Evolutionary conservation across 371 early-diverging fungal species (phyloP), one percentile per base, ranked within the genome.

Genomic region (Mucor plumbeus): DNA sequence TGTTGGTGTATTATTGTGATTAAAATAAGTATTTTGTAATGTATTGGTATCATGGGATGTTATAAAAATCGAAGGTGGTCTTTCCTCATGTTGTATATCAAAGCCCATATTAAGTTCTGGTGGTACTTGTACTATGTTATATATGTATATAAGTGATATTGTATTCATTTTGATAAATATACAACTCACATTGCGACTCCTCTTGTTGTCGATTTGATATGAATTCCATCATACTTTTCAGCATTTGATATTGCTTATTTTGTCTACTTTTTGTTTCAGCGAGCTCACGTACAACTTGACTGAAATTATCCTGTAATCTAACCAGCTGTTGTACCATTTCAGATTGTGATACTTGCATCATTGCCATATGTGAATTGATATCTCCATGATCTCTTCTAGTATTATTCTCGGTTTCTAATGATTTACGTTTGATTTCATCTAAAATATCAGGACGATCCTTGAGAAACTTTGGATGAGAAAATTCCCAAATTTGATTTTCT

Each of bases 401-500:
- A 7, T 85, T 80, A 21, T 21, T 50, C 57, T 93, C 92, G 7
- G 91, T 83, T 59, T 95, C 94, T 80, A 92, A 83, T 10, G 94
- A 83, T 75, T 86, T 86, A 35, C 88, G 82, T 31, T 82, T 82
- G 31, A 90, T 86, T 39, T 83, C 77, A 33, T 81, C 83, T 50
- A 85, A 67, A 26, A 85, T 72, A 55, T 85, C 90, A 7, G 84
- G 85, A 55, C 84, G 80, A 65, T 85, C 81, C 21, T 80, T 75
- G 9, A 83, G 69, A 50, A 88, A 87, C 40, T 85, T 79, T 21
- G 81, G 79, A 66, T 86, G 83, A 15, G 77, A 85, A 63, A 86
- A 87, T 67, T 89, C 90, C 86, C 88, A 88, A 19, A 85, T 84
- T 61, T 83, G 88, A 76, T 92, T 91, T 69, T 93, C 93, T 7